phyloP scores from a whole-genome alignment of 2,329 filamentous ascomycete species.

The Pestalotiopsis sp. region DNA sequence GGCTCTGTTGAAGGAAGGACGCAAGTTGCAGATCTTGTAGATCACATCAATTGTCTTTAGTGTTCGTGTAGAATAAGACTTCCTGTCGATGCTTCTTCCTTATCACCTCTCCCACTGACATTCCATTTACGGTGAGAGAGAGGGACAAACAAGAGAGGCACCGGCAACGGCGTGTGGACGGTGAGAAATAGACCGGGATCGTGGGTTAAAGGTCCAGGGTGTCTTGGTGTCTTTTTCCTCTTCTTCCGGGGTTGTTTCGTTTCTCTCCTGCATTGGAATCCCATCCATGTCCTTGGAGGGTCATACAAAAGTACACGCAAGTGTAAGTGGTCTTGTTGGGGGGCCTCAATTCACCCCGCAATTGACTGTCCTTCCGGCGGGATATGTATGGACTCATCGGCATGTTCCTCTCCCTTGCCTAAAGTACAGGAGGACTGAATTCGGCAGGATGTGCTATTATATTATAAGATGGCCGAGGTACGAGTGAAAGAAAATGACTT shows the following conservation, averaged over 20 bases:
- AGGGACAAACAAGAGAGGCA: neutral
- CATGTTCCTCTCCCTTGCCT: no score
- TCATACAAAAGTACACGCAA: neutral
- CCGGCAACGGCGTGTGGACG: neutral
- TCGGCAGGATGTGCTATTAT: no score
- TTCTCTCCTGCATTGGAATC: neutral
- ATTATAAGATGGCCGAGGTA: no score
- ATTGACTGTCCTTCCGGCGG: no score
- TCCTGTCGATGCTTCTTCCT: neutral
- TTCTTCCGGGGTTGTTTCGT: neutral
- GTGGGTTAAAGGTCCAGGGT: neutral
- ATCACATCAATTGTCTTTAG: no score
- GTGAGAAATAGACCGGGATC: slow-evolving; percentile 5
- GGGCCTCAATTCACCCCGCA: no score
- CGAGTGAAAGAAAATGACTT: no score
- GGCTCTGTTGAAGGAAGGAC: neutral
- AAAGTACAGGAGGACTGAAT: no score
- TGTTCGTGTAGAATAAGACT: neutral
- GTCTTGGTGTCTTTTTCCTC: neutral
- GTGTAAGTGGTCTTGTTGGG: neutral
- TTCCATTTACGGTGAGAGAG: slow-evolving; percentile 8
- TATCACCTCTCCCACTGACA: neutral
- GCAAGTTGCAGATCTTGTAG: no score
- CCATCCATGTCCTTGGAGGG: neutral
- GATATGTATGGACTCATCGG: no score